Evolutionary conservation across 768 basidiomycete genomes (phyloP), one percentile per base, ranked within the genome.

Genomic region (Pisolithus tinctorius): DNA sequence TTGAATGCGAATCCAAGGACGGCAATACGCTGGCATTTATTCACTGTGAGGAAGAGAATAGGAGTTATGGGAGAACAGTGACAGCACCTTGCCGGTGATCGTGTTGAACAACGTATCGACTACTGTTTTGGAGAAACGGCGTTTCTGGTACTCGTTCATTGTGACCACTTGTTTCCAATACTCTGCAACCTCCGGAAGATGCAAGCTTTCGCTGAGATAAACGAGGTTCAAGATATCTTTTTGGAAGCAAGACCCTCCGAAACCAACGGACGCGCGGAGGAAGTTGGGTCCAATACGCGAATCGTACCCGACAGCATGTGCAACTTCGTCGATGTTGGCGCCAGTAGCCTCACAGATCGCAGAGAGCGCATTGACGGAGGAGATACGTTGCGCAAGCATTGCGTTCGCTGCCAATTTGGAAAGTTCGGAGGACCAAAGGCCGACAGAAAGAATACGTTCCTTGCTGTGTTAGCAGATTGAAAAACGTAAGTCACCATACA

Each of bases 141-240:
- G 74, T 80, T 98, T 99, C 70, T 99, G 96, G 71, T 98, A 90
- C 71, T 98, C 94, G 72, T 99, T 98, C 88, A 98, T 89, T 63
- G 90, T 85, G 25, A 97, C 94, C 34, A 99, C 94, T 67, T 94
- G 88, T 48, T 81, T 80, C 96, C 96, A 99, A 77, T 99, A 99
- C 16, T 85, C 87, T 29, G 95, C 96, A 26, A 99, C 94, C 69
- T 97, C 93, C 37, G 94, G 93, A 49, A 99, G 79, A 71, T 98
- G 93, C 50, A 92, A 72, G 56, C 88, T 92, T 73, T 98, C 94
- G 64, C 84, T 87, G 41, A 99, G 83, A 74, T 99, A 99, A 42
- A 98, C 96, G 55, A 99, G 78, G 76, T 99, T 99, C 63, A 99
- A 83, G 70, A 98, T 98, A 65, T 99, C 95, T 71, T 99, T 98